Conservation (phyloP, 306 rosid genomes). For the Vicia faba region DNA sequence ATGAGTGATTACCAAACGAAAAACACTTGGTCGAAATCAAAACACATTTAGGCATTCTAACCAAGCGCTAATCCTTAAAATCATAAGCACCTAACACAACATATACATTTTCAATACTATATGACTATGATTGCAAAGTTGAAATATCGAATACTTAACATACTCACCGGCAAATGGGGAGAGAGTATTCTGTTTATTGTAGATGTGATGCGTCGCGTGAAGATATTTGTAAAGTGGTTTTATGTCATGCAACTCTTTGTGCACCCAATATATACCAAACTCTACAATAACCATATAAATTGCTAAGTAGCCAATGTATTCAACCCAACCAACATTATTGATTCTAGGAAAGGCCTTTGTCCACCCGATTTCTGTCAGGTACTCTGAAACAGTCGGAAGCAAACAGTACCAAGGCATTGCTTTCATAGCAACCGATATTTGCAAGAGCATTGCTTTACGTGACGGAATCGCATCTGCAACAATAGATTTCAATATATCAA, state of each 20-base stretch:
- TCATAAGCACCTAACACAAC: constrained; percentile 8
- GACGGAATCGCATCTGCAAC: constrained; percentile 84
- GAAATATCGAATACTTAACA: constrained; percentile 32
- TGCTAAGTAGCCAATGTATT: constrained; percentile 56
- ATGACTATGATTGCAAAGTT: constrained; percentile 9
- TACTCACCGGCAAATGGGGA: constrained; percentile 95
- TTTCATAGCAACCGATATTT: constrained; percentile 79
- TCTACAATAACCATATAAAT: constrained; percentile 69
- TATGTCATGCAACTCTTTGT: constrained; percentile 87
- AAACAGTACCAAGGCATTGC: constrained; percentile 87
- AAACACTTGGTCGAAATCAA: too few relatives aligned
- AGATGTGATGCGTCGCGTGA: constrained; percentile 87
- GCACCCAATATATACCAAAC: constrained; percentile 96
- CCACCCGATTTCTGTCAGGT: constrained; percentile 80
- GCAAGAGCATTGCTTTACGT: constrained; percentile 75
- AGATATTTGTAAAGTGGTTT: constrained; percentile 91
- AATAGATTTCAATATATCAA: constrained; percentile 34
- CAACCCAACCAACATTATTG: constrained; percentile 57
- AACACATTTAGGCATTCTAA: too few relatives aligned
- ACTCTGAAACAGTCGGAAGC: constrained; percentile 80
- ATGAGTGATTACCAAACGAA: too few relatives aligned
- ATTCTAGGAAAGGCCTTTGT: constrained; percentile 71
- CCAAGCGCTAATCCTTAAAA: background rate
- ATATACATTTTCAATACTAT: background rate
- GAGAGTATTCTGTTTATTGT: constrained; percentile 92